These are phyloP conservation scores for Hamigera avellanea DNA, from an alignment of 495 filamentous ascomycete species.

Conservation along the genomic window DNA sequence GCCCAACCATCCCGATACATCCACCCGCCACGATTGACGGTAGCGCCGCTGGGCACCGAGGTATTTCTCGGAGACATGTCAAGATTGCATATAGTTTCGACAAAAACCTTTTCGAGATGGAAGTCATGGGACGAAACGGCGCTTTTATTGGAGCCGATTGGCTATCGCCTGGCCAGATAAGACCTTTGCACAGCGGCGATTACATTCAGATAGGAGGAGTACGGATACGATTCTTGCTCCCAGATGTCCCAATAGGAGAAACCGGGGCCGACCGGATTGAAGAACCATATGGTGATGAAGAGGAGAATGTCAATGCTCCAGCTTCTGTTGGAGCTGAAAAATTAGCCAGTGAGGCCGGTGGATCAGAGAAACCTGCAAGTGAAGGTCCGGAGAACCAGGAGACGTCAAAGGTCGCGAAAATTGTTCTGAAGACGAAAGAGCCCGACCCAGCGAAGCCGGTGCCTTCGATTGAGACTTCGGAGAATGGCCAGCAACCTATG, in stretches of 20 bases:
- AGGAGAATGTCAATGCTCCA: constrained; percentile 19
- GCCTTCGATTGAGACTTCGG: constrained; percentile 24
- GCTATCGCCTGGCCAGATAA: constrained; percentile 45
- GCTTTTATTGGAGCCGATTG: constrained; percentile 71
- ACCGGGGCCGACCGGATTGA: constrained; percentile 61
- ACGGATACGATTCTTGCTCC: constrained; percentile 59
- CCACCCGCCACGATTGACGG: constrained; percentile 53
- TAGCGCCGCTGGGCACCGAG: constrained; percentile 48
- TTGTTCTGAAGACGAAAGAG: constrained; percentile 28
- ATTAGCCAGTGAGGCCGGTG: constrained; percentile 14
- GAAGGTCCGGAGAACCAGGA: constrained; percentile 25
- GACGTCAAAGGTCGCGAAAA: constrained; percentile 23
- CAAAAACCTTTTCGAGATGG: constrained; percentile 62
- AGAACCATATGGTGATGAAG: constrained; percentile 39
- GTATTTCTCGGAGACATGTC: constrained; percentile 77
- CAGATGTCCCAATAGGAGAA: constrained; percentile 56
- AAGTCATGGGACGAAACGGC: constrained; percentile 75
- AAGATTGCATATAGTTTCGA: constrained; percentile 72
- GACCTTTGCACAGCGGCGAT: constrained; percentile 59
- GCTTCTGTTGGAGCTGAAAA: constrained; percentile 24
- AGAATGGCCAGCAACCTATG: constrained; percentile 32
- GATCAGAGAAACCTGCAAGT: constrained; percentile 19
- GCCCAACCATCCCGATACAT: constrained; percentile 72
- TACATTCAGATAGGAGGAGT: constrained; percentile 72
- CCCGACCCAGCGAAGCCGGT: constrained; percentile 15